Conservation (phyloP, 371 early-diverging fungal species). For the Actinomucor elegans region DNA sequence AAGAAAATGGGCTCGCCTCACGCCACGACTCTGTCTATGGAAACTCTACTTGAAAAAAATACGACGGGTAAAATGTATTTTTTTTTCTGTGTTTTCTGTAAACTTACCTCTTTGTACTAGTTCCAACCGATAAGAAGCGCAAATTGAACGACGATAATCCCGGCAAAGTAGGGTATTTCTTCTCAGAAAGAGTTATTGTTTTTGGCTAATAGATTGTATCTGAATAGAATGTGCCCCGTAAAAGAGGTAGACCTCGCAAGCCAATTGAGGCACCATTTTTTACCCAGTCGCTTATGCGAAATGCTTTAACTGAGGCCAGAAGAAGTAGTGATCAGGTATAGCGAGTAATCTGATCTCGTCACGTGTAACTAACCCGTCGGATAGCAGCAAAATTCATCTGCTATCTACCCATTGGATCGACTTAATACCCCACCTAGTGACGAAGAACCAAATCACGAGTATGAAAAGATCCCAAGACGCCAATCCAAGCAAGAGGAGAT, state of each 20-base stretch:
- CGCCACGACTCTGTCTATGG: slow-evolving; percentile 20
- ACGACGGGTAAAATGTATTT: no score
- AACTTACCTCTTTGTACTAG: no score
- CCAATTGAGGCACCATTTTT: slow-evolving; percentile 16
- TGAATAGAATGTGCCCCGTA: slow-evolving; percentile 16
- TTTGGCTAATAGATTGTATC: no score
- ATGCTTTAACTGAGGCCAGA: slow-evolving; percentile 11
- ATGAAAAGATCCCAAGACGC: slow-evolving; percentile 3
- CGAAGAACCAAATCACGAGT: background rate
- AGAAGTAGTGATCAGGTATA: slow-evolving; percentile 18
- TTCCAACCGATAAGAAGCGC: slow-evolving; percentile 6
- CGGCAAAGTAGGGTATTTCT: no score
- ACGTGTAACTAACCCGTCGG: background rate
- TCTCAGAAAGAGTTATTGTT: no score
- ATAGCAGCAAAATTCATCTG: background rate
- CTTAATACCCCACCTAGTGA: slow-evolving; percentile 22
- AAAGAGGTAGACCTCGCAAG: slow-evolving; percentile 37
- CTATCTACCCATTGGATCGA: slow-evolving; percentile 9
- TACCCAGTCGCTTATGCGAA: slow-evolving; percentile 6
- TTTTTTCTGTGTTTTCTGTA: no score
- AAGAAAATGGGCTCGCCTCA: slow-evolving; percentile 40
- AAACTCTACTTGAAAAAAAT: background rate
- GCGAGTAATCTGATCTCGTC: background rate
- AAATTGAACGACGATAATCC: background rate
- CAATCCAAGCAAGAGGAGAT: slow-evolving; percentile 1